Evolutionary conservation across 805 yeast genomes (phyloP), one percentile per base, ranked within the genome.

Genomic region (Nakazawaea ernobii): DNA sequence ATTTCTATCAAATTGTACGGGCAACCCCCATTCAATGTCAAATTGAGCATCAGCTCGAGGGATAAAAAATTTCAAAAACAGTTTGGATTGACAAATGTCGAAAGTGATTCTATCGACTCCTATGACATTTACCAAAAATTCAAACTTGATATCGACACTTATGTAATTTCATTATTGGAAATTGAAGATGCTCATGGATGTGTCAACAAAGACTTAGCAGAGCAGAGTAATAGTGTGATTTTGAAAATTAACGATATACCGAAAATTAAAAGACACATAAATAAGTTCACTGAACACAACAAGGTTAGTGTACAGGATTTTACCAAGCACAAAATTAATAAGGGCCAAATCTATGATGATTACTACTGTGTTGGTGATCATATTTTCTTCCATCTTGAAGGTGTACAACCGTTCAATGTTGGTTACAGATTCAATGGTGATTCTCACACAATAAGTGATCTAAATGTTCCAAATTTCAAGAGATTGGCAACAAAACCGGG

Each of bases 331-430:
- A 58, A 56, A 39, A 42, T 43, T 3, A 43, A 48, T 33, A 48
- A 43, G 30, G 39, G 35, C 8, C 24, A 42, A 13, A 35, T 35
- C 7, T 48, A 48, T 20, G 38, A 39, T 15, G 50, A 42, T 2
- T 77, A 84, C 56, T 84, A 82, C 58, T 94, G 99, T 74, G 96
- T 92, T 27, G 99, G 99, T 9, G 98, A 92, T 52, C 84, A 86
- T 51, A 78, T 94, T 26, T 73, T 84, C 1, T 87, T 87, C 59
- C 77, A 83, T 52, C 64, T 92, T 52, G 77, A 77, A 13, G 98
- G 98, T 2, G 69, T 77, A 4, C 79, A 95, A 0, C 97, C 97
- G 17, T 89, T 89, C 60, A 75, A 75, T 1, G 75, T 95, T 4
- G 77, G 70, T 43, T 94, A 94, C 61, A 74, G 74, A 27, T 91